phyloP scores from a whole-genome alignment of 257 asterid genomes.

The Solanum tarapatanum region DNA sequence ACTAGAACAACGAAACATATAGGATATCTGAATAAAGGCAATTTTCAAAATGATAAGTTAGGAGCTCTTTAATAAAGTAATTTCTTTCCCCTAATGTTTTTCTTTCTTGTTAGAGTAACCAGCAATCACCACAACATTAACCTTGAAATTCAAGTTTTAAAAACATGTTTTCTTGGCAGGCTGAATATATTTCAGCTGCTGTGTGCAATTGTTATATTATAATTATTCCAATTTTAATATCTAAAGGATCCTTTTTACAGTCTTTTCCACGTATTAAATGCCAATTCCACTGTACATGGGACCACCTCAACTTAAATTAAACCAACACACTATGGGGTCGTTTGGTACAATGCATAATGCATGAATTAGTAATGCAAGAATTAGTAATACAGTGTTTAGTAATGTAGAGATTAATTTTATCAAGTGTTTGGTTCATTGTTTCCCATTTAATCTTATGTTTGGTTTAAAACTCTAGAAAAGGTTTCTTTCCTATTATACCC shows the following conservation, averaged over 20 bases:
- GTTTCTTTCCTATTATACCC: no score
- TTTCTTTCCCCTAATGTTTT: neutral
- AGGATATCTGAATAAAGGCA: neutral
- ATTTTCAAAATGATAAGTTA: neutral
- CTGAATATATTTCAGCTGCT: neutral
- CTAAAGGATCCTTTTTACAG: neutral
- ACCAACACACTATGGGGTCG: no score
- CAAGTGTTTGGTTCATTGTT: no score
- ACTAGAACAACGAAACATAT: neutral
- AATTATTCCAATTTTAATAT: neutral
- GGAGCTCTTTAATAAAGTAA: neutral
- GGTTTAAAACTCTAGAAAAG: no score
- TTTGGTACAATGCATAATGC: no score
- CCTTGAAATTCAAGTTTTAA: neutral
- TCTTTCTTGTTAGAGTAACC: neutral
- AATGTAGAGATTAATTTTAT: no score
- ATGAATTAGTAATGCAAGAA: no score
- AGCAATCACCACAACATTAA: neutral
- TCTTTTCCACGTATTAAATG: no score
- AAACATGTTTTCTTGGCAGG: neutral
- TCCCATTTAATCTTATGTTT: no score
- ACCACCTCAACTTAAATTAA: no score
- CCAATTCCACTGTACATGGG: no score
- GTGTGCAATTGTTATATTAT: neutral
- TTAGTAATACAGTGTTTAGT: no score